phyloP scores from a whole-genome alignment of 805 yeast species.

The Cyberlindnera galapagoensis region DNA sequence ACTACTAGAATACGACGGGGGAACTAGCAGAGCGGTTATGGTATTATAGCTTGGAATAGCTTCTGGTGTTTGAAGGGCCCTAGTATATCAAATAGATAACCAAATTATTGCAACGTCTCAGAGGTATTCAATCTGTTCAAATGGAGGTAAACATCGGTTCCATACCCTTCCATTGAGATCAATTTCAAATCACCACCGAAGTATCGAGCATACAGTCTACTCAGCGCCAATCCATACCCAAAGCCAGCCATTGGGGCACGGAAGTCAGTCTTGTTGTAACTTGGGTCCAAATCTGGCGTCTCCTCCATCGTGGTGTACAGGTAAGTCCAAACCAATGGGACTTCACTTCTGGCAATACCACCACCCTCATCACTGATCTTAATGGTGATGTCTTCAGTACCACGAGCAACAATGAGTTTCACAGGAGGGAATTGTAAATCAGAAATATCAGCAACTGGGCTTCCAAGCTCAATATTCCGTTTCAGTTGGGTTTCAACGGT shows the following conservation, averaged over 20 bases:
- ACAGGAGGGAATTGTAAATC: conserved; percentile 77
- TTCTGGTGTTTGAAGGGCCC: too few relatives aligned
- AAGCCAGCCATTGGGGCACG: conserved; percentile 93
- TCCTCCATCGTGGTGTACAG: conserved; percentile 81
- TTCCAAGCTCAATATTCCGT: conserved; percentile 33
- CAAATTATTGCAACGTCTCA: conserved; percentile 18
- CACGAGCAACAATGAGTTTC: conserved; percentile 81
- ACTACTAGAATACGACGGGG: too few relatives aligned
- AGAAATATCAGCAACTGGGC: conserved; percentile 33
- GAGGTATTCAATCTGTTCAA: conserved; percentile 65
- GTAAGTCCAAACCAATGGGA: conserved; percentile 86
- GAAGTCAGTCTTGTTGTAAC: conserved; percentile 51
- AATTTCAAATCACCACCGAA: conserved; percentile 87
- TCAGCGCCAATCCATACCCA: conserved; percentile 86
- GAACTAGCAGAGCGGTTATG: too few relatives aligned
- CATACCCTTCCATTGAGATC: conserved; percentile 90
- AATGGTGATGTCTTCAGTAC: conserved; percentile 84
- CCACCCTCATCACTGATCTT: conserved; percentile 93
- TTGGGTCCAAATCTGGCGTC: conserved; percentile 45
- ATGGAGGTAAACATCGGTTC: conserved; percentile 88
- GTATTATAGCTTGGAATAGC: too few relatives aligned
- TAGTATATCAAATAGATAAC: not conserved
- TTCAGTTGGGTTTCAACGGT: conserved; percentile 77
- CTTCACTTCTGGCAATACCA: conserved; percentile 79
- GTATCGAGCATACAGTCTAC: conserved; percentile 79